phyloP scores from a whole-genome alignment of 495 filamentous ascomycete genomes.

The Trichoderma reesei region DNA sequence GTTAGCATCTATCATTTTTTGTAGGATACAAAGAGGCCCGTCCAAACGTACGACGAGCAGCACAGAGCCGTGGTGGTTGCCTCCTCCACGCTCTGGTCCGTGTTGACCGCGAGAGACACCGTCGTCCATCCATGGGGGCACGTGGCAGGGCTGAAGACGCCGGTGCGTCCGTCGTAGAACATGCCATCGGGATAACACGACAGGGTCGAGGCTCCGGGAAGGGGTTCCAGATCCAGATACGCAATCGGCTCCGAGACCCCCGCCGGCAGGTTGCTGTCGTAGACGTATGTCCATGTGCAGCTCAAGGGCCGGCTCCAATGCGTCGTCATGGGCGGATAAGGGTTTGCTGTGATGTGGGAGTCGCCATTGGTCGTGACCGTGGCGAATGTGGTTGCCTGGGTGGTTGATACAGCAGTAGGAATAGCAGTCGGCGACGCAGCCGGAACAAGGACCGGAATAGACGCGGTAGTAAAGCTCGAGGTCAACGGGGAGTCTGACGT shows the following conservation, averaged over 20 bases:
- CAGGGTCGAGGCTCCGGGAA: not conserved
- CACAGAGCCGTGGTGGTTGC: slow-evolving; percentile 9
- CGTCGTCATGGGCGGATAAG: slow-evolving; percentile 8
- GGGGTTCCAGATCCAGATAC: slow-evolving; percentile 8
- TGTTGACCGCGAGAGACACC: slow-evolving; percentile 5
- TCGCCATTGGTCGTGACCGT: not conserved
- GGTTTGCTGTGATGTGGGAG: not conserved
- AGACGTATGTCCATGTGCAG: slow-evolving; percentile 9
- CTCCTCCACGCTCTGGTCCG: not conserved
- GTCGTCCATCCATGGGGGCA: slow-evolving; percentile 11
- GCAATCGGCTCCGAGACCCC: not conserved
- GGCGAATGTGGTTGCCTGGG: not conserved
- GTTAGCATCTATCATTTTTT: too few species aligned
- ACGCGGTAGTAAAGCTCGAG: not conserved
- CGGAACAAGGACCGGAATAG: not conserved
- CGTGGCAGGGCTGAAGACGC: slow-evolving; percentile 5
- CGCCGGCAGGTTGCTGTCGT: not conserved
- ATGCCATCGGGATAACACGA: slow-evolving; percentile 10
- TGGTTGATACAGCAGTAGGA: too few species aligned
- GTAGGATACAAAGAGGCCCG: not conserved
- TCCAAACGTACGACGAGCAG: slow-evolving; percentile 9
- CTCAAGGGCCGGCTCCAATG: slow-evolving; percentile 6
- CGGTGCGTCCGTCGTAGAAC: slow-evolving; percentile 10
- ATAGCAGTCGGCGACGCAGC: not conserved
- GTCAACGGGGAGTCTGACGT: not conserved